Conservation (phyloP, 2,329 filamentous ascomycete species). For the Exophiala sp. region DNA sequence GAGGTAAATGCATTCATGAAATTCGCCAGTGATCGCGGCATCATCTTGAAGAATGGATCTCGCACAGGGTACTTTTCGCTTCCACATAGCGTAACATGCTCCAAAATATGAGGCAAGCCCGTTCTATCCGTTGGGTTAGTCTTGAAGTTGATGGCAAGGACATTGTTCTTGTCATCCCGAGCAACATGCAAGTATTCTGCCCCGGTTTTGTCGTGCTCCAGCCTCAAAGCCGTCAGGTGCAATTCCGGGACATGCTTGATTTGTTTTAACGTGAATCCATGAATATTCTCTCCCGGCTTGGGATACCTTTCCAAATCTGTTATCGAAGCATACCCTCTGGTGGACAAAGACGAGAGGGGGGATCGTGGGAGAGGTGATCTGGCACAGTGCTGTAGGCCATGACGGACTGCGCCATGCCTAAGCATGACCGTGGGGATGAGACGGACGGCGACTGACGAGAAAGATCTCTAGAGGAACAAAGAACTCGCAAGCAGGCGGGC, state of each 20-base stretch:
- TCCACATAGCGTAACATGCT: slow-evolving; percentile 94
- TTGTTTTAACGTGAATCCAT: slow-evolving; percentile 86
- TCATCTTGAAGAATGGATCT: slow-evolving; percentile 99
- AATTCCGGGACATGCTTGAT: slow-evolving; percentile 91
- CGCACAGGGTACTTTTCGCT: slow-evolving; percentile 97
- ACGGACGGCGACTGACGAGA: background rate
- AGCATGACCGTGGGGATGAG: slow-evolving; percentile 21
- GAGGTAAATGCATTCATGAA: slow-evolving; percentile 99
- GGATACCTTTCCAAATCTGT: slow-evolving; percentile 72
- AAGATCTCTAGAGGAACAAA: too few relatives aligned
- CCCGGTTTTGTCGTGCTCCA: slow-evolving; percentile 90
- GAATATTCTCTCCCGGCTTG: slow-evolving; percentile 73
- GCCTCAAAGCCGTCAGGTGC: slow-evolving; percentile 80
- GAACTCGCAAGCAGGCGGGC: background rate
- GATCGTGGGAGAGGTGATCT: slow-evolving; percentile 1
- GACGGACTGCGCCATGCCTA: slow-evolving; percentile 24
- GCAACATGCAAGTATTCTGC: slow-evolving; percentile 95
- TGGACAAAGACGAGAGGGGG: background rate
- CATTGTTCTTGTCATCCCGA: slow-evolving; percentile 95
- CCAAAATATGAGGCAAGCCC: slow-evolving; percentile 91
- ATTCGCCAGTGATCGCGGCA: slow-evolving; percentile 94
- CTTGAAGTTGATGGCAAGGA: slow-evolving; percentile 98
- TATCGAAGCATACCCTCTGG: slow-evolving; percentile 53
- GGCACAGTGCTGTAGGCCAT: slow-evolving; percentile 18
- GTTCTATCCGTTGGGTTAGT: slow-evolving; percentile 96